Evolutionary conservation across 345 rosid species (phyloP), one percentile per base, ranked within the genome.

Genomic region (Euphorbia lathyris): DNA sequence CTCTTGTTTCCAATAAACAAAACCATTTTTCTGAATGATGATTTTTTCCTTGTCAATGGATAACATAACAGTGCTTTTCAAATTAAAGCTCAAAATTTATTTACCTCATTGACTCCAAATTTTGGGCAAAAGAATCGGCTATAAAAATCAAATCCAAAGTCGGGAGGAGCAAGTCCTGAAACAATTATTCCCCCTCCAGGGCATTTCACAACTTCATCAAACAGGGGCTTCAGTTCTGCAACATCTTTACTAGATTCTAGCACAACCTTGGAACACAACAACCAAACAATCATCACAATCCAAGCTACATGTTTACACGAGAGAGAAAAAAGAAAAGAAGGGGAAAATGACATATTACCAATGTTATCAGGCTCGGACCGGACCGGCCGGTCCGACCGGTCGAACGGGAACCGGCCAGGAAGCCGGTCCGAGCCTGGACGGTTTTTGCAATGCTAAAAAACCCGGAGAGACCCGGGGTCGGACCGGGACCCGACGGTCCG

Each of bases 121-220:
- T 87, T 88, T 1, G 95, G 97, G 60, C 76, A 77, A 27, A 91
- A 91, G 81, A 36, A 86, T 19, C 98, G 86, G 76, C 95, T 91
- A 38, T 72, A 76, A 67, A 87, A 84, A 76, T 88, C 90, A 65
- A 89, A 89, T 14, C 74, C 83, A 25, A 92, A 87, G 4, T 78
- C 90, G 1, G 72, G 64, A 9, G 87, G 74, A 55, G 83, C 91
- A 56, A 63, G 78, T 30, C 84, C 88, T 57, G 96, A 73, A 27
- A 89, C 88, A 53, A 91, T 77, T 9, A 88, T 69, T 22, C 93
- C 92, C 48, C 64, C n/a, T 68, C 80, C 88, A 11, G 93, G 86
- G 16, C 85, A 88, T 67, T 86, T 83, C 34, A 23, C 1, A 56
- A 91, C 81, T 59, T 79, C 78, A 52, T 83, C 91, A 30, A 80